These are phyloP conservation scores for Podila minutissima DNA, from an alignment of 192 early-diverging fungal species.

Conservation along the genomic window DNA sequence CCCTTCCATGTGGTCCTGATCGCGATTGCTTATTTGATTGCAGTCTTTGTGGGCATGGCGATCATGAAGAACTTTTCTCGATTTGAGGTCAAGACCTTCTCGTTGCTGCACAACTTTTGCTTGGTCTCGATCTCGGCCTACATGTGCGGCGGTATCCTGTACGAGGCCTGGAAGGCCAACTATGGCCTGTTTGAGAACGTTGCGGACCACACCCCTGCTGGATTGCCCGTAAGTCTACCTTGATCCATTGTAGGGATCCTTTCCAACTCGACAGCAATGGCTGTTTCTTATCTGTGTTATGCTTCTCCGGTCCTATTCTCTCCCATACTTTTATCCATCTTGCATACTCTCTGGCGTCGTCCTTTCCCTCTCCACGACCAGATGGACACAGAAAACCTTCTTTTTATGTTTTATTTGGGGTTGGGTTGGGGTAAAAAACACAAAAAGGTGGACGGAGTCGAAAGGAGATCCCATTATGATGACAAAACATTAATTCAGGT, in stretches of 20 bases:
- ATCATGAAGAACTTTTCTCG: constrained; percentile 60
- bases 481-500: too few species aligned
- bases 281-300: neutral
- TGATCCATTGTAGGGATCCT: constrained; percentile 1
- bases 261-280: too few species aligned
- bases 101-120: constrained; percentile 64
- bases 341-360: too few species aligned
- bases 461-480: too few species aligned
- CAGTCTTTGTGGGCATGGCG: constrained; percentile 57
- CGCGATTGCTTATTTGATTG: constrained; percentile 54
- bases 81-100: constrained; percentile 60
- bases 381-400: too few species aligned
- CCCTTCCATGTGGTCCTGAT: constrained; percentile 68
- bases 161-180: constrained; percentile 55
- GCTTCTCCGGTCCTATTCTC: neutral
- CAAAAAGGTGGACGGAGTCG: too few species aligned
- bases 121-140: constrained; percentile 64
- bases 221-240: constrained; percentile 53
- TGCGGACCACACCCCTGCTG: constrained; percentile 57
- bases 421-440: too few species aligned
- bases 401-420: too few species aligned
- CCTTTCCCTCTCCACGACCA: too few species aligned
- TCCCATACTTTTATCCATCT: too few species aligned
- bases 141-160: constrained; percentile 62
- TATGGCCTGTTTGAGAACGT: constrained; percentile 64